phyloP scores from a whole-genome alignment of 2,329 filamentous ascomycete species.

The Trichophyton schoenleinii region DNA sequence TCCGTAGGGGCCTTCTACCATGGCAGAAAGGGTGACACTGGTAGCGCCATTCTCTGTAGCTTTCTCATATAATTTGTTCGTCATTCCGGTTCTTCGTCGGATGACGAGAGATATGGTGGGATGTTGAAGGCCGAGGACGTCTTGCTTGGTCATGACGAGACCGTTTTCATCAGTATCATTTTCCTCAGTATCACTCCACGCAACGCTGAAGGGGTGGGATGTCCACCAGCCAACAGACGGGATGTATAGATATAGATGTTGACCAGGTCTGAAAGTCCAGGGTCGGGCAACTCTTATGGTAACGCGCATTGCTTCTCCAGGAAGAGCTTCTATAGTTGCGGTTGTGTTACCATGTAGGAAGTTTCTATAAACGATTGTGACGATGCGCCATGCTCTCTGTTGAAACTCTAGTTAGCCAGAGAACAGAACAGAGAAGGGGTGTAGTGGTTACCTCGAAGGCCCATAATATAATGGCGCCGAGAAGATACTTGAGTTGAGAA shows the following conservation, averaged over 20 bases:
- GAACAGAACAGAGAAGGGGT: neutral
- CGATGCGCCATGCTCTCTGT: slow-evolving; percentile 47
- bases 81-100: slow-evolving; percentile 78
- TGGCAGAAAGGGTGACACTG: slow-evolving; percentile 53
- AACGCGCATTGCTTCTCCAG: slow-evolving; percentile 57
- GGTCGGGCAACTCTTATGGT: slow-evolving; percentile 58
- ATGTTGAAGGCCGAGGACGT: slow-evolving; percentile 39
- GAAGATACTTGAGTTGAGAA: slow-evolving; percentile 63
- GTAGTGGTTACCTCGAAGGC: slow-evolving; percentile 42
- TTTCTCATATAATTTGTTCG: slow-evolving; percentile 62
- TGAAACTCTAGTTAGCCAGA: slow-evolving; percentile 8
- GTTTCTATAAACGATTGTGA: slow-evolving; percentile 54
- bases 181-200: slow-evolving; percentile 54
- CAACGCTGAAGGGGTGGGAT: slow-evolving; percentile 66
- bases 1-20: slow-evolving; percentile 82
- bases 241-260: slow-evolving; percentile 64
- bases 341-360: slow-evolving; percentile 46
- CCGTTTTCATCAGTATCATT: slow-evolving; percentile 31
- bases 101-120: slow-evolving; percentile 68
- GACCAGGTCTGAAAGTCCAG: slow-evolving; percentile 54
- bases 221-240: slow-evolving; percentile 55
- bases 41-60: slow-evolving; percentile 44
- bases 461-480: slow-evolving; percentile 67
- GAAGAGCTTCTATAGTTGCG: slow-evolving; percentile 54
- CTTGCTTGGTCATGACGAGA: slow-evolving; percentile 37